Percentiles rank a stretch among this genome's conserved stretches.
Evolutionary conservation across 345 rosid species (phyloP).

Genomic region (Isatis tinctoria): DNA sequence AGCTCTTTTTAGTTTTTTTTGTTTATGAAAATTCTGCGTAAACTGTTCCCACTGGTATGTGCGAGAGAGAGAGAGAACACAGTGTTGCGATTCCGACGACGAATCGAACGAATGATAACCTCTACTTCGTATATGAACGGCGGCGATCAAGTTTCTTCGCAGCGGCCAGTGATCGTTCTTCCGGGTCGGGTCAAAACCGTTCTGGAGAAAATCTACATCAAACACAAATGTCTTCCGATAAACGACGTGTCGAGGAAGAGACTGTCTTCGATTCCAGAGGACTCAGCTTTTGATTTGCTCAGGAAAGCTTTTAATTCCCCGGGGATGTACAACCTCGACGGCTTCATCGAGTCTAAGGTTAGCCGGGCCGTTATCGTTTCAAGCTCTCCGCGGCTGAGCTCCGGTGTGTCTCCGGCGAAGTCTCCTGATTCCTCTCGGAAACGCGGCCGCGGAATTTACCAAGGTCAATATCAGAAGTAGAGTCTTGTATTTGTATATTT

Average conservation of each 20-base stretch:
- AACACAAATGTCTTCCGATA: slow-evolving; percentile 33
- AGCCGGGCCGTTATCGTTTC: not conserved
- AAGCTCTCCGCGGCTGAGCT: not conserved
- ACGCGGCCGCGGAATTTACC: not conserved
- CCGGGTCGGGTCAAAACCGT: slow-evolving; percentile 36
- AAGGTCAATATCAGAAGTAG: slow-evolving; percentile 15
- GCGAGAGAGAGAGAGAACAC: not conserved
- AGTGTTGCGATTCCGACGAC: not conserved
- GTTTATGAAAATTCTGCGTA: not conserved
- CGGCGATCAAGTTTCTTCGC: not conserved
- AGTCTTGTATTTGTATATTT: not conserved
- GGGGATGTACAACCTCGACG: slow-evolving; percentile 5
- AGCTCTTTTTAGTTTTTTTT: not conserved
- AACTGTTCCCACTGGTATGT: not conserved
- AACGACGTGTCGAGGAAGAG: slow-evolving; percentile 9
- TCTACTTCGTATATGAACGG: not conserved
- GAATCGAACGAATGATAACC: not conserved
- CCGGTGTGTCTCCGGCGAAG: not conserved
- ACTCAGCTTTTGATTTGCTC: slow-evolving; percentile 31
- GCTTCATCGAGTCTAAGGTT: not conserved
- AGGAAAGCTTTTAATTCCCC: not conserved
- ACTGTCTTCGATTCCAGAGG: slow-evolving; percentile 38
- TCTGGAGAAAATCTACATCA: slow-evolving; percentile 35
- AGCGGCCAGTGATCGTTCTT: slow-evolving; percentile 19
- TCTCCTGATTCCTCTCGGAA: not conserved